These are phyloP conservation scores for Stagonosporopsis chrysanthemi DNA, from an alignment of 2,329 filamentous ascomycete genomes.

Conservation along the genomic window DNA sequence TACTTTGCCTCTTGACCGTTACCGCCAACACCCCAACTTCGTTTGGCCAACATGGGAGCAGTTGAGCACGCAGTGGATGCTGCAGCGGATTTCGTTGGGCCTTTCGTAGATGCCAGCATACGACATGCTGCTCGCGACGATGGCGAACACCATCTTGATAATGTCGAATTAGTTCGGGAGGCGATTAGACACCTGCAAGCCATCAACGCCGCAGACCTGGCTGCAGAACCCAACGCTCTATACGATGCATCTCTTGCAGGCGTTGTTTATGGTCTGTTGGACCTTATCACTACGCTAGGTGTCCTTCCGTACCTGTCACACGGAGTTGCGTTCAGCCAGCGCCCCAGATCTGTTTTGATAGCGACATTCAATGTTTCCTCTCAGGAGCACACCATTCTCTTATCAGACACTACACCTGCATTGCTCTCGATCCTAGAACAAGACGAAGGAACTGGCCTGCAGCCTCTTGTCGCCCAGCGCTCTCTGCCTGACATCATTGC, in stretches of 20 bases:
- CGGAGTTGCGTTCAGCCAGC: slow-evolving; percentile 44
- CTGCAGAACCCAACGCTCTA: slow-evolving; percentile 41
- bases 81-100: slow-evolving; percentile 44
- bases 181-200: slow-evolving; percentile 41
- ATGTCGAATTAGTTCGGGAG: slow-evolving; percentile 33
- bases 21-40: neutral
- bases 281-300: slow-evolving; percentile 43
- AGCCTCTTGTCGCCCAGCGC: slow-evolving; percentile 48
- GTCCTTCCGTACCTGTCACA: slow-evolving; percentile 47
- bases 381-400: slow-evolving; percentile 15
- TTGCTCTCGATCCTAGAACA: slow-evolving; percentile 40
- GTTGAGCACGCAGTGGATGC: slow-evolving; percentile 44
- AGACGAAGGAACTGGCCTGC: slow-evolving; percentile 38
- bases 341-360: slow-evolving; percentile 45
- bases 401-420: slow-evolving; percentile 24
- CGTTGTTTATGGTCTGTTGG: slow-evolving; percentile 50
- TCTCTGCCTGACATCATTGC: slow-evolving; percentile 46
- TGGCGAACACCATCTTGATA: slow-evolving; percentile 12
- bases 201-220: slow-evolving; percentile 46
- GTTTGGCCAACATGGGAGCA: slow-evolving; percentile 32
- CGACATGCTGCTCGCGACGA: slow-evolving; percentile 15
- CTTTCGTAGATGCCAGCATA: slow-evolving; percentile 33
- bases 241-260: slow-evolving; percentile 50
- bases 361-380: slow-evolving; percentile 21
- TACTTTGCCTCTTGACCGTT: neutral